Base-by-base conservation (phyloP, 2,329 filamentous ascomycete genomes). In the Colletotrichum graminicola region DNA sequence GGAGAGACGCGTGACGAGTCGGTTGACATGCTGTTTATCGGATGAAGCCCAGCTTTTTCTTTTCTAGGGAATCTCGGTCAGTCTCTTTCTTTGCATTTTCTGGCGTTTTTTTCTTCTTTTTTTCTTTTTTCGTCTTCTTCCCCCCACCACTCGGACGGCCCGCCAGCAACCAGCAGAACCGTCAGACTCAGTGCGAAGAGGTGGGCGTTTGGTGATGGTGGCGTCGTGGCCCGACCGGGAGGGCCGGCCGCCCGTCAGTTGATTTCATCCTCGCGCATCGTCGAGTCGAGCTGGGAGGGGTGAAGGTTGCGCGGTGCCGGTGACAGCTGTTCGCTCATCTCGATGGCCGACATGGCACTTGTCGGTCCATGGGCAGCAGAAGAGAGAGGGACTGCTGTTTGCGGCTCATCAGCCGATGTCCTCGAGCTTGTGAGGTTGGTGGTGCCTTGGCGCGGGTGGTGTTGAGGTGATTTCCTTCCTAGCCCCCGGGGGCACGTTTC, bases 311-410 rank as follows among this genome's bases (percentile, higher is more conserved):
- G 59, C 23, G 36, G 52, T 23, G 41, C 6, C 41, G 51, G 43
- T 36, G 54, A 51, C 45, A 59, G 55, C 32, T 54, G 57, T 23
- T 67, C 43, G 16, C n/a, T 43, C 62, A 71, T 71, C 67, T 67
- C 67, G 63, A 71, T 67, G 67, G 16, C 52, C 66, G 60, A 67
- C 51, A 45, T n/a, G 36, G 43, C 57, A 39, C 41, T n/a, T 43
- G 54, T 12, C 32, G 29, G 60, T 29, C 41, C 16, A 51, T 23
- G 57, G 60, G 32, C 18, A 18, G 43, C n/a, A 12, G 36, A 5
- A 43, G 41, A 7, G 41, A 21, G 41, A 43, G 41, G 21, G 41
- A 43, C 16, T 18, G 41, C 41, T 21, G 41, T 21, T 21, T 7
- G 16, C 41, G 16, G 6, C 39, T 62, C 49, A 39, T 67, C 65